Evolutionary conservation across 441 rosid species (phyloP).

Genomic region (Metrosideros polymorpha): DNA sequence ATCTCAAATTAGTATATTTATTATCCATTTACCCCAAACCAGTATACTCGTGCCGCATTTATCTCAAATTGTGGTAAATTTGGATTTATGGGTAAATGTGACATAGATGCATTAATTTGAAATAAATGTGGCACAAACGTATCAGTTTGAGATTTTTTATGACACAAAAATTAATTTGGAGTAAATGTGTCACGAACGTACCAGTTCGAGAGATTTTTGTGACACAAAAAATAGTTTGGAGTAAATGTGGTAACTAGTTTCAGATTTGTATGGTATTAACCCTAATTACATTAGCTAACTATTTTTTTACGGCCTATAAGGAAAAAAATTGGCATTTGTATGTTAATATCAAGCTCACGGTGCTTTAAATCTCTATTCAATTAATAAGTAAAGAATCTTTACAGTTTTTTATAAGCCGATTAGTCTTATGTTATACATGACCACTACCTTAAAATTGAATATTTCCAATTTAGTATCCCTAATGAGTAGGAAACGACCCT

Average conservation of each 20-base stretch:
- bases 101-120: too few relatives aligned
- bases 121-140: too few relatives aligned
- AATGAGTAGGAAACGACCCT: neutral
- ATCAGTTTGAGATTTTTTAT: too few relatives aligned
- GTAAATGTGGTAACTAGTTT: too few relatives aligned
- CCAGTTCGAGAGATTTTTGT: too few relatives aligned
- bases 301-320: neutral
- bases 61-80: neutral
- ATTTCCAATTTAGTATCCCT: neutral
- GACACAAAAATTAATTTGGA: too few relatives aligned
- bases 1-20: too few relatives aligned
- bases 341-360: neutral
- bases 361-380: neutral
- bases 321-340: neutral
- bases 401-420: neutral
- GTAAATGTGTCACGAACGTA: neutral
- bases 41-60: too few relatives aligned
- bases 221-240: too few relatives aligned
- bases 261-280: neutral
- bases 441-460: neutral
- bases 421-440: neutral
- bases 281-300: neutral
- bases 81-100: neutral
- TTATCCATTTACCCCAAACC: too few relatives aligned
- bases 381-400: neutral